These are phyloP conservation scores for Paraleonurus japonicus DNA, from an alignment of 257 asterid genomes.

Conservation along the genomic window DNA sequence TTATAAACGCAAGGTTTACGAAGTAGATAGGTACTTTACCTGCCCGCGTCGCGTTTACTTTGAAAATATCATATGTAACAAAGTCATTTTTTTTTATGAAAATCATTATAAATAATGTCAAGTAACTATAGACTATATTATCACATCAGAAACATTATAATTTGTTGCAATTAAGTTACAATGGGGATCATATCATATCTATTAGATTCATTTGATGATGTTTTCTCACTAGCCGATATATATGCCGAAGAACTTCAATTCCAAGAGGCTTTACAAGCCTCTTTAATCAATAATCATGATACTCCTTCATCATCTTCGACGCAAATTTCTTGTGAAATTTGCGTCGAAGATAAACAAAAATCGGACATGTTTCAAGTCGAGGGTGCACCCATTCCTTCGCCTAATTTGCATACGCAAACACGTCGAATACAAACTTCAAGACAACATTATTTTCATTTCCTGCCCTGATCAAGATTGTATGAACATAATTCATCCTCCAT, in stretches of 20 bases:
- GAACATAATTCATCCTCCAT: conserved; percentile 13
- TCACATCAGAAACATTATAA: background rate
- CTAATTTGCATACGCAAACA: conserved; percentile 31
- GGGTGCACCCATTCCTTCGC: conserved; percentile 40
- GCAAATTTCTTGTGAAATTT: conserved; percentile 28
- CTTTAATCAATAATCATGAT: conserved; percentile 1
- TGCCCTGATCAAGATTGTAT: conserved; percentile 53
- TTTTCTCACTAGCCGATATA: background rate
- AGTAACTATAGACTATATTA: background rate
- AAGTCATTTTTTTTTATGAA: conserved; percentile 5
- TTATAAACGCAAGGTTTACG: background rate
- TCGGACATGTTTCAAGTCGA: conserved; percentile 32
- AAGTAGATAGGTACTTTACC: background rate
- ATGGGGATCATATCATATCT: conserved; percentile 27
- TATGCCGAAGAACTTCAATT: conserved; percentile 31
- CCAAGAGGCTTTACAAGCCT: conserved; percentile 32
- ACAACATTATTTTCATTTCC: conserved; percentile 22
- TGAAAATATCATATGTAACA: background rate
- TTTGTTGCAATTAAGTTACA: background rate
- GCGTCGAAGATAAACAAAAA: conserved; percentile 26
- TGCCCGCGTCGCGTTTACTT: conserved; percentile 9
- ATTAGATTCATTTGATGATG: conserved; percentile 9
- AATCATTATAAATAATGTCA: background rate
- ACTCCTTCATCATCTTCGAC: conserved; percentile 1
- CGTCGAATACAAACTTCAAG: conserved; percentile 35